These are phyloP conservation scores for Termitomyces sp. DNA, from an alignment of 768 basidiomycete genomes.

Conservation along the genomic window DNA sequence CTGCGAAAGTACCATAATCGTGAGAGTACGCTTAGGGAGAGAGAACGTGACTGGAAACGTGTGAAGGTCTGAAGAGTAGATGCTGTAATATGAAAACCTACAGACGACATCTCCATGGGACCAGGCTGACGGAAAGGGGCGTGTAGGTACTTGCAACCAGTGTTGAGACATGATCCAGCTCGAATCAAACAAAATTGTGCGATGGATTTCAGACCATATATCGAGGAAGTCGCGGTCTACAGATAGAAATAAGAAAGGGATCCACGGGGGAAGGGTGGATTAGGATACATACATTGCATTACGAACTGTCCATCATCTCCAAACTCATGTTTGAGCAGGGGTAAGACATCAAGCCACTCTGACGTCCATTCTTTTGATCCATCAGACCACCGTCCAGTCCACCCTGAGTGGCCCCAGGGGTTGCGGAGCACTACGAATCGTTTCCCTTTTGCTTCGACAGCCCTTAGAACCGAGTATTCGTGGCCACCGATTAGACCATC, in stretches of 20 bases:
- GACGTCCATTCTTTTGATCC: constrained; percentile 37
- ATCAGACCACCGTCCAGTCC: constrained; percentile 37
- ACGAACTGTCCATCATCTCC: constrained; percentile 38
- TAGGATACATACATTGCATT: constrained; percentile 30
- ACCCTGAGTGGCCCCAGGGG: constrained; percentile 36
- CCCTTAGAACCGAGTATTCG: constrained; percentile 37
- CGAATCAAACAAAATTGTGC: constrained; percentile 44
- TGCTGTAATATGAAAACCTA: constrained; percentile 19
- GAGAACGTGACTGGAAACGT: constrained; percentile 35
- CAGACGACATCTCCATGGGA: constrained; percentile 50
- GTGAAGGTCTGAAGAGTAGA: background rate
- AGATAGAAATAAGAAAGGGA: background rate
- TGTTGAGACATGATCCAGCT: constrained; percentile 45
- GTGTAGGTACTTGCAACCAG: constrained; percentile 39
- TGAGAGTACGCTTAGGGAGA: constrained; percentile 29
- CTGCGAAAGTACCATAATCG: constrained; percentile 50
- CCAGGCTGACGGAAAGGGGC: constrained; percentile 43
- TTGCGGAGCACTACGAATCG: constrained; percentile 39
- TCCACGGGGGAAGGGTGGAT: background rate
- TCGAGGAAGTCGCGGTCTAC: constrained; percentile 42
- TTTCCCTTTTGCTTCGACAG: constrained; percentile 32
- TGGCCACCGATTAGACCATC: constrained; percentile 29
- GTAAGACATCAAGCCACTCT: constrained; percentile 32
- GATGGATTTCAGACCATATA: constrained; percentile 40
- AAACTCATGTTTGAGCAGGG: constrained; percentile 28